Conservation (phyloP, 2,329 filamentous ascomycete species). For the Xylaria hypoxylon region DNA sequence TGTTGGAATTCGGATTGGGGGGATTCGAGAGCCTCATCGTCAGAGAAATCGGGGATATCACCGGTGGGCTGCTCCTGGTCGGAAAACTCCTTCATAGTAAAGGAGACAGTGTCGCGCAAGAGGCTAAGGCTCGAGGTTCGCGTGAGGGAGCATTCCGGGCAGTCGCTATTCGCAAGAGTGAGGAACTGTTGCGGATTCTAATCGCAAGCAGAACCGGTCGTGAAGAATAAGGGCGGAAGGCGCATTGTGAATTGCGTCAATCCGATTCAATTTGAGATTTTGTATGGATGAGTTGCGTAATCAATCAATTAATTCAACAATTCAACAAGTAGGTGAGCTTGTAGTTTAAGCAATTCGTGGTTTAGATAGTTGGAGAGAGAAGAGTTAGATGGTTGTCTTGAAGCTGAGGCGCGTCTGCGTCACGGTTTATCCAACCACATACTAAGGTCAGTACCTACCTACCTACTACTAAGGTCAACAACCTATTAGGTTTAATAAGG, state of each 20-base stretch:
- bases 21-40: slow-evolving; percentile 36
- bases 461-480: no score
- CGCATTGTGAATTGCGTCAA: slow-evolving; percentile 41
- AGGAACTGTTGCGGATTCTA: slow-evolving; percentile 42
- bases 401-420: slow-evolving; percentile 30
- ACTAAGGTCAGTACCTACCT: background rate
- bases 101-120: slow-evolving; percentile 36
- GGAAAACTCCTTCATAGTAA: slow-evolving; percentile 35
- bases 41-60: slow-evolving; percentile 41
- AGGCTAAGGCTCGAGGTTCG: slow-evolving; percentile 31
- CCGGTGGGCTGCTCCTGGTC: slow-evolving; percentile 34
- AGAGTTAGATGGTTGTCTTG: slow-evolving; percentile 5
- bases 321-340: background rate
- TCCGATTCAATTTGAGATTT: background rate
- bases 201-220: slow-evolving; percentile 38
- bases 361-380: slow-evolving; percentile 23
- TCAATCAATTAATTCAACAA: slow-evolving; percentile 3
- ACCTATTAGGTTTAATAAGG: no score
- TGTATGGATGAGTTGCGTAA: background rate
- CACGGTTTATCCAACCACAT: slow-evolving; percentile 18
- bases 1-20: background rate
- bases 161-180: slow-evolving; percentile 29
- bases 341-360: slow-evolving; percentile 4
- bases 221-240: slow-evolving; percentile 37
- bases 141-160: slow-evolving; percentile 40